phyloP scores from a whole-genome alignment of 371 early-diverging fungal species.

The Mortierella sp. region DNA sequence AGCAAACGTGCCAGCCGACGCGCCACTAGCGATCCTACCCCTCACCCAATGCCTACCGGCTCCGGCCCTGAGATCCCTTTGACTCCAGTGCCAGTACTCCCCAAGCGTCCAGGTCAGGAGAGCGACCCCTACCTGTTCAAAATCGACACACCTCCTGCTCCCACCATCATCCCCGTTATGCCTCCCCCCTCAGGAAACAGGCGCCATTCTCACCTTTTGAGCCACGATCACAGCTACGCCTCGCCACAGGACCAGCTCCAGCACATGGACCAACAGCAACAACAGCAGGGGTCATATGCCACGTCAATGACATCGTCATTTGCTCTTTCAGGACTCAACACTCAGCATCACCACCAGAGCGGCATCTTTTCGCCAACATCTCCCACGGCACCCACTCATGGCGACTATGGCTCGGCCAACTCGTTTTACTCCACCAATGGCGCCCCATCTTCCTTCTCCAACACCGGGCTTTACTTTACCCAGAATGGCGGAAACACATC shows the following conservation, averaged over 20 bases:
- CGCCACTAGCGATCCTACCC: constrained; percentile 40
- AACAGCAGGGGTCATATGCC: constrained; percentile 33
- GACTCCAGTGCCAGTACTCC: constrained; percentile 51
- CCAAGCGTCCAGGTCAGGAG: constrained; percentile 50
- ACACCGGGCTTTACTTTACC: constrained; percentile 37
- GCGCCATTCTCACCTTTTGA: constrained; percentile 53
- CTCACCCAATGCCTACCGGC: constrained; percentile 28
- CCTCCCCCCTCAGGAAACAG: constrained; percentile 27
- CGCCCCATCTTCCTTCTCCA: constrained; percentile 37
- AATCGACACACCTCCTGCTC: constrained; percentile 40
- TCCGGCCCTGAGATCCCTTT: constrained; percentile 35
- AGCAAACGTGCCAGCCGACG: constrained; percentile 41
- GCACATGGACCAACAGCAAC: constrained; percentile 46
- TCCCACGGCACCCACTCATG: constrained; percentile 39
- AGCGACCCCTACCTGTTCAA: constrained; percentile 49
- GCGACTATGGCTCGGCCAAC: constrained; percentile 35
- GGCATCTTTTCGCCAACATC: constrained; percentile 48
- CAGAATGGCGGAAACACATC: constrained; percentile 30
- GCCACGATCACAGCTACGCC: constrained; percentile 48
- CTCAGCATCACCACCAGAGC: constrained; percentile 42
- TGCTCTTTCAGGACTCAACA: constrained; percentile 40
- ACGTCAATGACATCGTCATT: constrained; percentile 35
- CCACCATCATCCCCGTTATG: constrained; percentile 34
- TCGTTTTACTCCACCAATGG: constrained; percentile 41
- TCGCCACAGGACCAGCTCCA: constrained; percentile 46